phyloP scores from a whole-genome alignment of 805 yeast genomes.

The Saccharomycopsis malanga region DNA sequence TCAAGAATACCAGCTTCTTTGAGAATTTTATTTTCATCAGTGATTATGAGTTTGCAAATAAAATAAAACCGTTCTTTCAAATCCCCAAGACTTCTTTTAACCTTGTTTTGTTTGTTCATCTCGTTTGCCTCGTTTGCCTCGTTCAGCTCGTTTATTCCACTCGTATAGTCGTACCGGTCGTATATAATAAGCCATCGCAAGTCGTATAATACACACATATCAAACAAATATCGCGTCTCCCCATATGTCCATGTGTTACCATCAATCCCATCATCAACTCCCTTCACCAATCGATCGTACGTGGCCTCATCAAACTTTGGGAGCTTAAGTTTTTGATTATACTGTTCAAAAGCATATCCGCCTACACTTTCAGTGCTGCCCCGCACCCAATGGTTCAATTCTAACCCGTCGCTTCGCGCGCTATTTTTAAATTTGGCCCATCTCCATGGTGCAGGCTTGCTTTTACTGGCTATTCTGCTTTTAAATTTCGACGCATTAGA shows the following conservation, averaged over 20 bases:
- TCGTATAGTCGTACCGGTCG: constrained; percentile 43
- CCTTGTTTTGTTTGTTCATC: constrained; percentile 5
- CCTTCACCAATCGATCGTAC: constrained; percentile 45
- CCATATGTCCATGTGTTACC: constrained; percentile 54
- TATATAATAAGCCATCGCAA: constrained; percentile 58
- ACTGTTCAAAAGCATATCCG: constrained; percentile 62
- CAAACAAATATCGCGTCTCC: constrained; percentile 76
- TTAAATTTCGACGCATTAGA: constrained; percentile 3
- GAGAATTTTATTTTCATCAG: constrained; percentile 29
- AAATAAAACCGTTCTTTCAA: constrained; percentile 74
- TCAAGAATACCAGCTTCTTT: constrained; percentile 27
- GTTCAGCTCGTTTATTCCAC: neutral
- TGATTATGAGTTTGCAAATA: constrained; percentile 51
- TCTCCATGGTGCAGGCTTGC: constrained; percentile 78
- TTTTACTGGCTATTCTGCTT: constrained; percentile 28
- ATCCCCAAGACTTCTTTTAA: constrained; percentile 59
- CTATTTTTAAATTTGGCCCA: constrained; percentile 52
- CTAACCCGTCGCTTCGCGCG: constrained; percentile 43
- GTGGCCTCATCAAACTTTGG: constrained; percentile 63
- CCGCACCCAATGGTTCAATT: constrained; percentile 79
- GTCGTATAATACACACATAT: constrained; percentile 48
- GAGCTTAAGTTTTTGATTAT: constrained; percentile 57
- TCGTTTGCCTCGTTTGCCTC: constrained; percentile 2
- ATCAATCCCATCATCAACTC: constrained; percentile 24
- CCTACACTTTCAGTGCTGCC: constrained; percentile 32